These are phyloP conservation scores for Hericium alpestre DNA, from an alignment of 768 basidiomycete species.

Conservation along the genomic window DNA sequence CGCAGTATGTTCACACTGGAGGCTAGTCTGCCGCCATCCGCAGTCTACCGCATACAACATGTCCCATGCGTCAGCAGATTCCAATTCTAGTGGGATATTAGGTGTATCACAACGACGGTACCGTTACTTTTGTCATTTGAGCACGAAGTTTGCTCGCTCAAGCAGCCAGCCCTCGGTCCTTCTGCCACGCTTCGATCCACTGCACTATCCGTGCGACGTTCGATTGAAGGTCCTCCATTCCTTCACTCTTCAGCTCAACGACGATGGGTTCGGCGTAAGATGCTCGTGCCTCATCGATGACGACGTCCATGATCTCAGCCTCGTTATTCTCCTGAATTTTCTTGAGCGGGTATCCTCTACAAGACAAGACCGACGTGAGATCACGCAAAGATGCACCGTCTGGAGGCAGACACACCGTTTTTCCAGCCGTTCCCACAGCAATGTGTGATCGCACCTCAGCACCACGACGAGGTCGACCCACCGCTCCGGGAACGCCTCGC, in stretches of 20 bases:
- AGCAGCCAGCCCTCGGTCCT: slow-evolving; percentile 15
- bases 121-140: too few relatives aligned
- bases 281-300: slow-evolving; percentile 77
- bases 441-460: slow-evolving; percentile 76
- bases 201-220: slow-evolving; percentile 82
- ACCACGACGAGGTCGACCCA: slow-evolving; percentile 96
- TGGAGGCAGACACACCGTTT: slow-evolving; percentile 47
- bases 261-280: slow-evolving; percentile 83
- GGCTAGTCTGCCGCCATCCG: too few relatives aligned
- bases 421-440: slow-evolving; percentile 85
- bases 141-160: too few relatives aligned
- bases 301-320: slow-evolving; percentile 94
- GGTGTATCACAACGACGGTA: too few relatives aligned
- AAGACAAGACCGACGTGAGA: background rate
- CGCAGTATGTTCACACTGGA: too few relatives aligned
- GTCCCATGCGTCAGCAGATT: too few relatives aligned
- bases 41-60: too few relatives aligned
- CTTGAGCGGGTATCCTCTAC: slow-evolving; percentile 74
- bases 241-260: slow-evolving; percentile 73
- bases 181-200: slow-evolving; percentile 77
- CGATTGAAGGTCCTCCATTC: slow-evolving; percentile 67
- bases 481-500: slow-evolving; percentile 87
- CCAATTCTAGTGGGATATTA: too few relatives aligned
- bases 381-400: background rate
- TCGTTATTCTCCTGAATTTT: slow-evolving; percentile 99